phyloP scores from a whole-genome alignment of 1,284 basidiomycete species.

The Puccinia brachypodii region DNA sequence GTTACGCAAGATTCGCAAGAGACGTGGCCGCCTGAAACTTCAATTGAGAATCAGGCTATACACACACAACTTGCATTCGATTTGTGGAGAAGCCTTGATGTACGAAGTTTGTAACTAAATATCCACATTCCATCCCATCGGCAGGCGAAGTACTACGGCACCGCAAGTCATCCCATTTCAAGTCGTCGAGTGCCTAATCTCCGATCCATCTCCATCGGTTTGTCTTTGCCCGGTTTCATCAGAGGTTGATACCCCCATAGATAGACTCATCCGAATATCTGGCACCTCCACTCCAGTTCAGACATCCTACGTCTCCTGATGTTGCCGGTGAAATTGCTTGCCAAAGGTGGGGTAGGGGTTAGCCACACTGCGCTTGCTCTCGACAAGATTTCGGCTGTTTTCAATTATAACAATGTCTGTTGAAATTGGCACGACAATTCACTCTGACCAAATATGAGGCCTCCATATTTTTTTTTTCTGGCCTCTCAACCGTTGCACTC shows the following conservation, averaged over 20 bases:
- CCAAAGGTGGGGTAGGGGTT: constrained; percentile 6
- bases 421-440: background rate
- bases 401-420: background rate
- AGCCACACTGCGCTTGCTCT: background rate
- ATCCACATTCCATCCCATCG: background rate
- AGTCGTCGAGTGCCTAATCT: background rate
- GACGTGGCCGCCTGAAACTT: background rate
- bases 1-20: constrained; percentile 9
- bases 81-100: constrained; percentile 5
- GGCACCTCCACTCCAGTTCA: background rate
- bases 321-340: background rate
- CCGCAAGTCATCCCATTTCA: constrained; percentile 10
- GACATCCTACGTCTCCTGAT: background rate
- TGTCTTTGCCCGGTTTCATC: background rate
- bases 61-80: background rate
- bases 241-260: background rate
- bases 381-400: constrained; percentile 13
- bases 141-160: background rate
- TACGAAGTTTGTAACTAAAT: background rate
- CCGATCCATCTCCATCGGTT: constrained; percentile 14
- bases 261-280: constrained; percentile 2
- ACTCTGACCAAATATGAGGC: background rate
- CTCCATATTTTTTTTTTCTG: background rate
- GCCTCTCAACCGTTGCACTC: background rate
- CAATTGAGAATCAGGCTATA: background rate